These are phyloP conservation scores for Wickerhamomyces sp. DNA, from an alignment of 1,139 yeast species.

Conservation along the genomic window DNA sequence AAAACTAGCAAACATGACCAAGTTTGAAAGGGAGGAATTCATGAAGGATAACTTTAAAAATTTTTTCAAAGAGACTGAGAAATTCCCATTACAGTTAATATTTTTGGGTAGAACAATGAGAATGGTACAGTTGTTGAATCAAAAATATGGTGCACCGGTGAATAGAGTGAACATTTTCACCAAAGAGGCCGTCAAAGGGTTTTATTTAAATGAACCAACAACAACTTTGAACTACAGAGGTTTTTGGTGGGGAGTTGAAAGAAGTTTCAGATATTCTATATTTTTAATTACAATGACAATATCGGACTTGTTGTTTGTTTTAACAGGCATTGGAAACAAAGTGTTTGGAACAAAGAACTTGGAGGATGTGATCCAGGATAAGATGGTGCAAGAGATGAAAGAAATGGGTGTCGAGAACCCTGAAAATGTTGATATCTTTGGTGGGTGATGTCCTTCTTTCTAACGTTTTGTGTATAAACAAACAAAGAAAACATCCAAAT, in stretches of 20 bases:
- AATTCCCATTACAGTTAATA: constrained; percentile 61
- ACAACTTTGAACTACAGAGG: constrained; percentile 1
- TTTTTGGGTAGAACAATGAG: constrained; percentile 70
- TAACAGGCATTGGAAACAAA: constrained; percentile 38
- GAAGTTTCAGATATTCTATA: constrained; percentile 26
- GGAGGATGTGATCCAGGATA: constrained; percentile 44
- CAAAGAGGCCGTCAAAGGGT: constrained; percentile 38
- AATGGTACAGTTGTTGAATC: constrained; percentile 67
- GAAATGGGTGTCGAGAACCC: constrained; percentile 36
- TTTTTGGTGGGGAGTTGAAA: constrained; percentile 1
- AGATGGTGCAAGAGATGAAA: constrained; percentile 38
- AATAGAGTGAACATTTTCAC: constrained; percentile 65
- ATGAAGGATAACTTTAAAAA: constrained; percentile 36
- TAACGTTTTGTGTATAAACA: no score
- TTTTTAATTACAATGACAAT: constrained; percentile 36
- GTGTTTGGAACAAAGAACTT: constrained; percentile 33
- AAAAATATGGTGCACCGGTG: constrained; percentile 64
- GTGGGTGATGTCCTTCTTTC: no score
- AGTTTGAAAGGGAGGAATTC: constrained; percentile 35
- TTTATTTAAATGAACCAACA: constrained; percentile 15
- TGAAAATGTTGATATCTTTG: constrained; percentile 15
- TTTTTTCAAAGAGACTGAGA: constrained; percentile 57
- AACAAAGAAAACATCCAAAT: neutral
- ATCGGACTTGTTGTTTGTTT: constrained; percentile 40
- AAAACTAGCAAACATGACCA: constrained; percentile 25